Evolutionary conservation across 78 protist genomes (phyloP), one percentile per base, ranked within the genome.

Genomic region (Parvularia atlantis): DNA sequence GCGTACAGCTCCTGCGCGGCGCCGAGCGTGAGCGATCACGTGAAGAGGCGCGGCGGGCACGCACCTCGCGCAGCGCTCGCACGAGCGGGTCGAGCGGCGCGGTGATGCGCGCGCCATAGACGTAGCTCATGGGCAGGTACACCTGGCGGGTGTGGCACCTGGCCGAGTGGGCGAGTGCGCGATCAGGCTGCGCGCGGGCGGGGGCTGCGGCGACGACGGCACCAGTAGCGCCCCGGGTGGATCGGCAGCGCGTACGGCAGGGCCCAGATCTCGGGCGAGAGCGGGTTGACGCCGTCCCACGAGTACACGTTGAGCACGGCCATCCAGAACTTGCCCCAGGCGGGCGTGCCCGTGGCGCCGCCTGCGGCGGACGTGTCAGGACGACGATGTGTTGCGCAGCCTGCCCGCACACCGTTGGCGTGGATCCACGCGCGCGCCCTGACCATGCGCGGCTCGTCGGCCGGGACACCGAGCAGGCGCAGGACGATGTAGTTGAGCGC

Each of bases 291-390:
- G 14, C 90, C 94, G 3, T 69, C 82, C 89, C 89, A 92, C 26
- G 56, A 61, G 46, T 75, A 81, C 31, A 89, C 81, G 26, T 81
- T 81, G 36, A 88, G 66, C 26, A 70, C 66, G 10, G 88, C 69
- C 64, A 92, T 77, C 87, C 89, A 92, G 62, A 88, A 86, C 66
- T 92, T 92, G 52, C 94, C 97, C 97, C 97, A 92, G 44, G 85
- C 69, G 31, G 93, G 90, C 19, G 86, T 84, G 63, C 83, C 78
- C 20, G 58, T 0, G 2, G 78, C 91, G 22, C 95, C 93, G 40
- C 88, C 78, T 22, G 59, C n/a, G 46, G 11, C 9, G 6, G 30
- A 43, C 5, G n/a, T n/a, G n/a, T n/a, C n/a, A n/a, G n/a, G n/a
- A n/a, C n/a, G n/a, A n/a, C n/a, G n/a, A n/a, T n/a, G n/a, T n/a